phyloP scores from a whole-genome alignment of 2,329 filamentous ascomycete genomes.

The Exophiala calicioides region DNA sequence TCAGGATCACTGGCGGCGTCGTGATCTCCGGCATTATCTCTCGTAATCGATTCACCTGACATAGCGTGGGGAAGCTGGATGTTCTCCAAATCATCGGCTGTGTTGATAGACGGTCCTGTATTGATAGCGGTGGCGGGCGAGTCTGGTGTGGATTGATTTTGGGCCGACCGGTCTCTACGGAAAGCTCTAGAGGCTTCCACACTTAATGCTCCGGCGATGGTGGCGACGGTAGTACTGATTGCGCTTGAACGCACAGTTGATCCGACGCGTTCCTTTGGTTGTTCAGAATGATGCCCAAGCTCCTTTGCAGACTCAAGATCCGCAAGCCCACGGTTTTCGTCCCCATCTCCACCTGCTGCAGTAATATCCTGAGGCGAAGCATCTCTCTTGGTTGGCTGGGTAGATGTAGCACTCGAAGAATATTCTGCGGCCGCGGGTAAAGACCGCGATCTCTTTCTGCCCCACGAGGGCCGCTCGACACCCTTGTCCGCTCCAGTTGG shows the following conservation, averaged over 20 bases:
- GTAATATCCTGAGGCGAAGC: not conserved
- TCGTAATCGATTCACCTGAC: not conserved
- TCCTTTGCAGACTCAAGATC: too few relatives aligned
- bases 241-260: conserved; percentile 6
- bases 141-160: not conserved
- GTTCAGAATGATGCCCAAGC: not conserved
- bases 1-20: conserved; percentile 12
- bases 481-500: conserved; percentile 1
- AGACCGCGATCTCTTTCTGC: conserved; percentile 24
- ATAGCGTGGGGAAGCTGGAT: not conserved
- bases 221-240: conserved; percentile 28
- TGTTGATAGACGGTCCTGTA: conserved; percentile 2
- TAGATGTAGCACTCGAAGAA: conserved; percentile 1
- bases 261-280: not conserved
- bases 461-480: conserved; percentile 10
- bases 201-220: conserved; percentile 30
- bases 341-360: not conserved
- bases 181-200: conserved; percentile 24
- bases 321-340: too few relatives aligned
- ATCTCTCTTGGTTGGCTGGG: not conserved
- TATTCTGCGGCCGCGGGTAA: conserved; percentile 13
- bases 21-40: not conserved
- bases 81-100: conserved; percentile 9
- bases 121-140: conserved; percentile 1
- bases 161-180: conserved; percentile 13